Percentiles rank a stretch among this genome's conserved stretches.
Evolutionary conservation across 2,329 filamentous ascomycete genomes (phyloP).

Genomic region (Penicillium sp.): DNA sequence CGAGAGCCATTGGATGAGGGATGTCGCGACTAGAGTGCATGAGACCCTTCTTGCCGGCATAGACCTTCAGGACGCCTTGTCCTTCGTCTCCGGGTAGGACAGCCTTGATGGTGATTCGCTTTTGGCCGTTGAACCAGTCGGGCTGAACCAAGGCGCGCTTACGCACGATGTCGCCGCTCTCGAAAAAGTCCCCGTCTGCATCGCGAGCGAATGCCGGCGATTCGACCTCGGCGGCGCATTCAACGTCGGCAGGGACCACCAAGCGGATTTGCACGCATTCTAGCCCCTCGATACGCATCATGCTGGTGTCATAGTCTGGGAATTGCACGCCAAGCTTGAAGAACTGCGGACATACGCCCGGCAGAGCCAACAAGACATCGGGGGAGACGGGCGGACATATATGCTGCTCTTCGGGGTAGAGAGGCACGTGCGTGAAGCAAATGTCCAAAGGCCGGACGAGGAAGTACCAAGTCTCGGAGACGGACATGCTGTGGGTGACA

Average conservation of each 20-base stretch:
- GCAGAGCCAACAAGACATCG: constrained; percentile 82
- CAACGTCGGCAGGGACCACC: constrained; percentile 83
- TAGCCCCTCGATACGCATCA: constrained; percentile 82
- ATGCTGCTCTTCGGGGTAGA: constrained; percentile 86
- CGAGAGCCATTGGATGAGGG: constrained; percentile 84
- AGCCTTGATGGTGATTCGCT: constrained; percentile 92
- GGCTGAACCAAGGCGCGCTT: constrained; percentile 89
- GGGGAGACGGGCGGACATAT: constrained; percentile 85
- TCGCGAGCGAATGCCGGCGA: constrained; percentile 78
- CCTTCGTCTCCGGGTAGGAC: constrained; percentile 90
- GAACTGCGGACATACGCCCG: constrained; percentile 81
- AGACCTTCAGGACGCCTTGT: constrained; percentile 82
- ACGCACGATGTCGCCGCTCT: constrained; percentile 81
- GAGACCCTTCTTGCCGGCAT: constrained; percentile 88
- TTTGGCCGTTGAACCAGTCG: constrained; percentile 84
- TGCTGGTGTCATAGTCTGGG: constrained; percentile 86
- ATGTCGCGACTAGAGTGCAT: constrained; percentile 99
- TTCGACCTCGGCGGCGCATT: constrained; percentile 90
- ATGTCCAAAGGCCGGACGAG: constrained; percentile 83
- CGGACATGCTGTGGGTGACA: constrained; percentile 67
- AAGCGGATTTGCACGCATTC: constrained; percentile 92
- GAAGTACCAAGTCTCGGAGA: constrained; percentile 91
- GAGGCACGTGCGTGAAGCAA: constrained; percentile 93
- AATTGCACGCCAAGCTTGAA: constrained; percentile 82
- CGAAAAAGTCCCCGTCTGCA: constrained; percentile 86